Evolutionary conservation across 805 yeast genomes (phyloP).

Genomic region (Grigorovia yakushimaensis): DNA sequence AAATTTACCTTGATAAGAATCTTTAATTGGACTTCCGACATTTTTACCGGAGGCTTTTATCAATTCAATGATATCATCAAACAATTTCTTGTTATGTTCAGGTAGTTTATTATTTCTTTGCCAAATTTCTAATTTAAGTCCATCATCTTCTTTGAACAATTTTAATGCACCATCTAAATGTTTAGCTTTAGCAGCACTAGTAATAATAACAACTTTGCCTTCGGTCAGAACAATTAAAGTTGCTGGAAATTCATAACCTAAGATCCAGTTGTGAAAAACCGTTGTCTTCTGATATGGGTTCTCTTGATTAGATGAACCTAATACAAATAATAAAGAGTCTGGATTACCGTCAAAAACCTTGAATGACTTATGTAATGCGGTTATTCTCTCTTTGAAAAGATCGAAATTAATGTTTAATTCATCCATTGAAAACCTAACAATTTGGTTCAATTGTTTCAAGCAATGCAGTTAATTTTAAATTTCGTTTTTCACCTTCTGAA

Average conservation of each 20-base stretch:
- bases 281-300: constrained; percentile 86
- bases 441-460: not conserved
- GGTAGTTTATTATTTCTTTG: constrained; percentile 67
- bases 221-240: constrained; percentile 61
- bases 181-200: constrained; percentile 78
- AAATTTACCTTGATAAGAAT: constrained; percentile 73
- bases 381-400: constrained; percentile 22
- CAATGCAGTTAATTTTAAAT: not conserved
- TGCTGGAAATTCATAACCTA: constrained; percentile 95
- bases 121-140: constrained; percentile 48
- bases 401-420: constrained; percentile 25
- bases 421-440: constrained; percentile 14
- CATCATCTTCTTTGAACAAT: constrained; percentile 37
- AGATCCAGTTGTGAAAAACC: constrained; percentile 78
- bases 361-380: constrained; percentile 19
- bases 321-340: constrained; percentile 50
- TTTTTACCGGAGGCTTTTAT: constrained; percentile 37
- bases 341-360: constrained; percentile 25
- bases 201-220: constrained; percentile 52
- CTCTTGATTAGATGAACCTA: constrained; percentile 80
- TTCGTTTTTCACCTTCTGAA: not conserved
- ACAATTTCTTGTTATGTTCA: constrained; percentile 60
- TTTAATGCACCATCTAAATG: constrained; percentile 38
- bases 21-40: constrained; percentile 66
- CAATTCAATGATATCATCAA: constrained; percentile 42